These are phyloP conservation scores for Hypoxylon sp. DNA, from an alignment of 2,329 filamentous ascomycete genomes.

Conservation along the genomic window DNA sequence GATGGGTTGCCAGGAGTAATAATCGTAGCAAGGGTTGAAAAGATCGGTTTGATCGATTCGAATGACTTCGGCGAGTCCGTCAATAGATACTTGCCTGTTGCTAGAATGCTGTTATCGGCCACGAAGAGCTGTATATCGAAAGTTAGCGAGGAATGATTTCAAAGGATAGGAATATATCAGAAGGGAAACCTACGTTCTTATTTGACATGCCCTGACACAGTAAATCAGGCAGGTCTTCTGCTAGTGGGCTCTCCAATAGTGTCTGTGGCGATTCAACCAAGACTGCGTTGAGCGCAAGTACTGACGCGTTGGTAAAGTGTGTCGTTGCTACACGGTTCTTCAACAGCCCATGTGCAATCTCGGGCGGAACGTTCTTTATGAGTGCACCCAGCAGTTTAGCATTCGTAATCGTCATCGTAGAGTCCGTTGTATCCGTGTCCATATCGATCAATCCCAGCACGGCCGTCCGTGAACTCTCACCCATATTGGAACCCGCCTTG, in stretches of 20 bases:
- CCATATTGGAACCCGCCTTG: slow-evolving; percentile 96
- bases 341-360: slow-evolving; percentile 72
- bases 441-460: slow-evolving; percentile 91
- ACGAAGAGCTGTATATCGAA: slow-evolving; percentile 75
- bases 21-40: slow-evolving; percentile 81
- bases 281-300: slow-evolving; percentile 90
- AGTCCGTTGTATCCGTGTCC: slow-evolving; percentile 81
- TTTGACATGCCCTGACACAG: slow-evolving; percentile 84
- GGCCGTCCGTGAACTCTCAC: slow-evolving; percentile 86
- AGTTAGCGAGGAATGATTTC: slow-evolving; percentile 19
- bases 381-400: slow-evolving; percentile 91
- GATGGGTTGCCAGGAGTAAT: slow-evolving; percentile 83
- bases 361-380: slow-evolving; percentile 84
- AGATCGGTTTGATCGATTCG: slow-evolving; percentile 83
- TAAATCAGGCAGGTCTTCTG: slow-evolving; percentile 80
- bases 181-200: slow-evolving; percentile 74
- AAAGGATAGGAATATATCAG: slow-evolving; percentile 27
- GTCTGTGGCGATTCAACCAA: slow-evolving; percentile 83
- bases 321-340: slow-evolving; percentile 84
- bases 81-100: slow-evolving; percentile 91
- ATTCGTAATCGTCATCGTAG: slow-evolving; percentile 87
- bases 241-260: slow-evolving; percentile 75
- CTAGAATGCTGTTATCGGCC: slow-evolving; percentile 88
- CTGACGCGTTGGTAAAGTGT: slow-evolving; percentile 81
- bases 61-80: slow-evolving; percentile 77